Evolutionary conservation across 2,329 filamentous ascomycete species (phyloP).

Genomic region (Fusarium siculi): DNA sequence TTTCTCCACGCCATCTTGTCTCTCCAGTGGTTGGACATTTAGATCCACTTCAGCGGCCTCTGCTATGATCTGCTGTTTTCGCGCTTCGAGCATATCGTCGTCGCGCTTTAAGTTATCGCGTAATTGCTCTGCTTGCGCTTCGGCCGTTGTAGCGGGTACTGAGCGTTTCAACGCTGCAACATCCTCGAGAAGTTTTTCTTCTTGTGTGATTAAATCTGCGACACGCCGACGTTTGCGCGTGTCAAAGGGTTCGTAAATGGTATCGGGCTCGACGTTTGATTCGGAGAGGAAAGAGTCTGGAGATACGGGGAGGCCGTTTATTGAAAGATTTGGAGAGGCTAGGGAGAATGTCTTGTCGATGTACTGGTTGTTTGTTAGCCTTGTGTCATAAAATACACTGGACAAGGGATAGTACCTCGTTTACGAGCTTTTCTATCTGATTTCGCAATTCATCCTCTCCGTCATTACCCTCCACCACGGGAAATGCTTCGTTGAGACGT

Average conservation of each 20-base stretch:
- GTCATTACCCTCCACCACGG: constrained; percentile 63
- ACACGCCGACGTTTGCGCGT: constrained; percentile 67
- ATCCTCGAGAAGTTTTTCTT: constrained; percentile 72
- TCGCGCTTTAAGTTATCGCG: constrained; percentile 57
- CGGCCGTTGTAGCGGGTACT: constrained; percentile 59
- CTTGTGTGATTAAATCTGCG: constrained; percentile 68
- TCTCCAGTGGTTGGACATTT: constrained; percentile 53
- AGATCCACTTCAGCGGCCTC: constrained; percentile 41
- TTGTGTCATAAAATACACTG: neutral
- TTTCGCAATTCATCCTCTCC: constrained; percentile 67
- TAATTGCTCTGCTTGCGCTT: constrained; percentile 54
- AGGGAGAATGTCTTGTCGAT: constrained; percentile 69
- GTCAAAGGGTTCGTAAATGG: constrained; percentile 69
- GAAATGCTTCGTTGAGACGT: constrained; percentile 75
- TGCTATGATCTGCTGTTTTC: constrained; percentile 29
- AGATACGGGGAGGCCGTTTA: constrained; percentile 68
- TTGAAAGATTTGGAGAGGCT: constrained; percentile 68
- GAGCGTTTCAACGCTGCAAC: constrained; percentile 69
- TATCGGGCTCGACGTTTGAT: constrained; percentile 36
- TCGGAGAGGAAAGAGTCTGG: constrained; percentile 52
- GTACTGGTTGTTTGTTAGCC: constrained; percentile 51
- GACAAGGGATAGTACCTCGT: constrained; percentile 57
- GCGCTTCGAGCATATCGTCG: constrained; percentile 55
- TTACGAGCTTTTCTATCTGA: constrained; percentile 68
- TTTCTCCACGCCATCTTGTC: constrained; percentile 57